Base-by-base conservation (phyloP, 257 asterid genomes). In the Scutellaria galericulata region DNA sequence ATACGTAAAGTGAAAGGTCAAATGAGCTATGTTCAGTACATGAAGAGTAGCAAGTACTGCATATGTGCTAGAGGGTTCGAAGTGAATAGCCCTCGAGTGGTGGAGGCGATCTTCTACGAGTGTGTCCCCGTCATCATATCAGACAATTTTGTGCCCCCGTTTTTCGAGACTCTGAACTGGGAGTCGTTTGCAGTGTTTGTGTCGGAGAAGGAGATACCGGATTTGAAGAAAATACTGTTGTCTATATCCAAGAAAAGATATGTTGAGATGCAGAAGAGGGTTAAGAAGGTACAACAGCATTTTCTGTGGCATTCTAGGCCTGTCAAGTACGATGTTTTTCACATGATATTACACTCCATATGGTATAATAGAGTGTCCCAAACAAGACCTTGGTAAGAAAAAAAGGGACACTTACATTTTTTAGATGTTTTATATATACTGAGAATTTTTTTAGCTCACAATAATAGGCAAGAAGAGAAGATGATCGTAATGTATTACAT, bases 91-190 rank as follows among this genome's bases (percentile, higher is more conserved):
- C 99, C 99, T 4, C 82, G 99, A 39, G 95, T 94, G n/a, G 98
- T 94, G 71, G 99, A 94, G 82, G 97, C 99, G 48, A 88, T 94
- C 44, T 86, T 88, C 83, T 94, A 84, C 22, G 97, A 91, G 85
- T 94, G 99, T 35, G 92, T 94, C 0, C 99, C 98, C 0, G 99
- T 94, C n/a, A 94, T 94, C n/a, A 87, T 94, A 68, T 91, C 98
- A 0, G 97, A 94, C 75, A 91, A 91, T 67, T 94, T 83, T 31
- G 88, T 94, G 48, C 97, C 97, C 9, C 97, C 97, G 0, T 89
- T 94, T 50, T 88, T 89, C 9, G 97, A 94, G 78, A 83, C 86
- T 2, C 58, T 94, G 81, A 83, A 91, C 56, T 94, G 99, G 99
- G 97, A 91, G 59, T 79, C 95, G 1, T 94, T 94, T 18, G 92